phyloP scores from a whole-genome alignment of 2,329 filamentous ascomycete genomes.

The Colletotrichum lindemuthianum region DNA sequence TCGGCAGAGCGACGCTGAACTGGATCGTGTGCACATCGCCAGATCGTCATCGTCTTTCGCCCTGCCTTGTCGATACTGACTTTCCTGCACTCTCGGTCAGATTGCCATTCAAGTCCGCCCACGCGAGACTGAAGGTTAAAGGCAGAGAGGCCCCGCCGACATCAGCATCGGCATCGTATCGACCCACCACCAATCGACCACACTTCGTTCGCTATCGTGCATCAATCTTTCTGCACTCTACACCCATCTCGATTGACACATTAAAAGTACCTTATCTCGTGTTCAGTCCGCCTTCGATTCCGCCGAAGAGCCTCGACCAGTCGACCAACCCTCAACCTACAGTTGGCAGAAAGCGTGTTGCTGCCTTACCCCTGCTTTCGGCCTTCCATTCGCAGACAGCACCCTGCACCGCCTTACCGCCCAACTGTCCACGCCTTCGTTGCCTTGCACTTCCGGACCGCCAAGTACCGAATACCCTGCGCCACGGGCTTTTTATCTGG shows the following conservation, averaged over 20 bases:
- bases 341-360: slow-evolving; percentile 22
- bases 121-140: slow-evolving; percentile 24
- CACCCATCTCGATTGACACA: slow-evolving; percentile 21
- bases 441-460: not conserved
- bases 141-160: not conserved
- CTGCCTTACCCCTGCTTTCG: slow-evolving; percentile 31
- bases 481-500: not conserved
- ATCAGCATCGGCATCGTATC: slow-evolving; percentile 2
- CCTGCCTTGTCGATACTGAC: not conserved
- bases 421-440: slow-evolving; percentile 25
- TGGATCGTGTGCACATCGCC: not conserved
- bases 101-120: slow-evolving; percentile 2
- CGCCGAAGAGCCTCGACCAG: slow-evolving; percentile 32
- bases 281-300: slow-evolving; percentile 30
- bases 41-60: slow-evolving; percentile 2
- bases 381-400: slow-evolving; percentile 33
- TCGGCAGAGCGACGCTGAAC: no score
- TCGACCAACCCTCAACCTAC: not conserved
- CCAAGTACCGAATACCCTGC: slow-evolving; percentile 21
- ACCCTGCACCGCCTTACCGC: slow-evolving; percentile 28
- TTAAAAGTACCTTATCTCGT: no score
- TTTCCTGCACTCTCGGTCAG: not conserved
- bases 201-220: not conserved
- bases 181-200: not conserved
- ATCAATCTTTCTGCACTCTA: not conserved